Evolutionary conservation across 768 basidiomycete genomes (phyloP), one percentile per base, ranked within the genome.

Genomic region (Coprinopsis marcescibilis): DNA sequence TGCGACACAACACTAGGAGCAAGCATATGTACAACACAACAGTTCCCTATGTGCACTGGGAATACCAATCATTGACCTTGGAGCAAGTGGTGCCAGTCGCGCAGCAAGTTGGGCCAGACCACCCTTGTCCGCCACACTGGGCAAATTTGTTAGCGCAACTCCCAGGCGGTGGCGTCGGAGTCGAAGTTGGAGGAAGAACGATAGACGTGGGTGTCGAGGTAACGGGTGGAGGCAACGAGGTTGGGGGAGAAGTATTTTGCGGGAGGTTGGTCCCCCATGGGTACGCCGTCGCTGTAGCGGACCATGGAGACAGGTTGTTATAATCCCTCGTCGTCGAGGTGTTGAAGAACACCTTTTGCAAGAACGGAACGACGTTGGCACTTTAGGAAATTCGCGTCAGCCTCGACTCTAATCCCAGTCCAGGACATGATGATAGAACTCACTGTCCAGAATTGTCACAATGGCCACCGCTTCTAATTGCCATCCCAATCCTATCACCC

Each of bases 101-200:
- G 51, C 70, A 72, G 7, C 60, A 61, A 10, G 66, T 69, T 8
- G 48, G 50, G 6, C 69, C 70, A 39, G 56, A 57, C 65, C 66
- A 71, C 2, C 63, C 62, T 15, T 57, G 57, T n/a, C 69, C 69
- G 45, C 69, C 68, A 43, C 68, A 79, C 65, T 68, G 45, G 19
- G 35, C 21, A 44, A 24, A 45, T 19, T 21, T 40, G 19, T 32
- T 17, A 49, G n/a, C 45, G 39, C 24, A 13, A 42, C n/a, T 25
- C 2, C 48, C 48, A 2, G 25, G 29, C 5, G 40, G 23, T 4
- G 48, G 40, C 13, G 41, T 12, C 3, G 25, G 17, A 15, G 48
- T 27, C 3, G 46, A 21, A 17, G 39, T 15, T 7, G 48, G 20
- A n/a, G 26, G 17, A 6, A 19, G 11, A 13, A 23, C 20, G 5